Evolutionary conservation across 2,329 filamentous ascomycete species (phyloP), one percentile per base, ranked within the genome.

Genomic region (Claviceps humidiphila): DNA sequence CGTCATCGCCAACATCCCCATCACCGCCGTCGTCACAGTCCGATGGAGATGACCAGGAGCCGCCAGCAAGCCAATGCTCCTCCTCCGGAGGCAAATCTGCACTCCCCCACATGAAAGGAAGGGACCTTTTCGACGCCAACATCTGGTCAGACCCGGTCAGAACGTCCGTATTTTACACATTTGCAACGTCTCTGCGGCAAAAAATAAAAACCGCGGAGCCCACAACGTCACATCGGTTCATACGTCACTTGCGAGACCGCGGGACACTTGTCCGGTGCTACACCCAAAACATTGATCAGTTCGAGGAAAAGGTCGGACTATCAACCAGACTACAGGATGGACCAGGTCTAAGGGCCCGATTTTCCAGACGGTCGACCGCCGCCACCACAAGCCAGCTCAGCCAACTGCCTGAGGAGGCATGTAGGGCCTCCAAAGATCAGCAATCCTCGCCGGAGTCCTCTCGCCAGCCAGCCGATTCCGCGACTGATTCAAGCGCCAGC

Each of bases 251-350:
- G 5, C 75, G 82, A 45, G 81, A 87, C 60, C 74, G 78, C 4
- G 81, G 82, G 3, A 83, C 84, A 56, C 71, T 88, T 5, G 81
- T 86, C 37, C 72, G 84, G 41, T 85, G 83, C 59, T 88, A 88
- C 59, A 87, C 84, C 0, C 84, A 88, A 58, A 88, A 87, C 57
- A 87, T 88, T 57, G 84, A 88, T 58, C 80, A 81, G 55, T 78
- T 88, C 6, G 84, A 88, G 61, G 80, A 82, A 60, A 81, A 84
- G 53, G 81, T 85, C 44, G 84, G 83, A 3, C 69, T 87, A 3
- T 78, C 75, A 16, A 85, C 81, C 0, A 75, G 81, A 51, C 70
- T 87, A 8, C 68, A 71, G 11, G 72, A 77, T 37, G 84, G 84
- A 0, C 76, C 80, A 1, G 84, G 84, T 1, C 80, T 74, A 58